phyloP scores from a whole-genome alignment of 208 protist genomes.

The Leptomonas seymouri region DNA sequence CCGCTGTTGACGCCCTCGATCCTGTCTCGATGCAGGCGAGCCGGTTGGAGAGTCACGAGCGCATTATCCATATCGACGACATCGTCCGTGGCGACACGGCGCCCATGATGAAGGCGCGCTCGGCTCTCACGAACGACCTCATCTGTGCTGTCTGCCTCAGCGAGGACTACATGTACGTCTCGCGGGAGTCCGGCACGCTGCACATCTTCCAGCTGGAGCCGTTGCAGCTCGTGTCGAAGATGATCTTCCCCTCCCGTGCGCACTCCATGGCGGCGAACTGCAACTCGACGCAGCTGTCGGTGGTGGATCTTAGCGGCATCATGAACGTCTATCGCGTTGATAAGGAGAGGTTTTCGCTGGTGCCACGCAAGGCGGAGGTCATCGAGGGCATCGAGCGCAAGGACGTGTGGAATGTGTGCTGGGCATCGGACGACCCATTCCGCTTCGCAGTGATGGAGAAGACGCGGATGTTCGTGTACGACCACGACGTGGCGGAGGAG shows the following conservation, averaged over 20 bases:
- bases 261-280: slow-evolving; percentile 92
- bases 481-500: slow-evolving; percentile 89
- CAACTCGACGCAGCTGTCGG: slow-evolving; percentile 81
- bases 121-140: slow-evolving; percentile 89
- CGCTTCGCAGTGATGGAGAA: slow-evolving; percentile 96
- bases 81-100: slow-evolving; percentile 71
- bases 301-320: slow-evolving; percentile 93
- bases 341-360: slow-evolving; percentile 54
- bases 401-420: slow-evolving; percentile 95
- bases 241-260: slow-evolving; percentile 74
- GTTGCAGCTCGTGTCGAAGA: slow-evolving; percentile 82
- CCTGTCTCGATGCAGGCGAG: slow-evolving; percentile 84
- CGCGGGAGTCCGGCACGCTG: slow-evolving; percentile 89
- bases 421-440: slow-evolving; percentile 93
- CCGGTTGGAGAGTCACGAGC: slow-evolving; percentile 66
- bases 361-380: slow-evolving; percentile 60
- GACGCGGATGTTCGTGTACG: slow-evolving; percentile 94
- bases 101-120: slow-evolving; percentile 49
- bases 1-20: slow-evolving; percentile 79
- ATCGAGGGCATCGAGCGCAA: slow-evolving; percentile 90
- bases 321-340: slow-evolving; percentile 75
- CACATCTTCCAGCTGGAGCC: slow-evolving; percentile 91
- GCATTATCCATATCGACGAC: slow-evolving; percentile 94
- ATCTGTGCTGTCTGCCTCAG: slow-evolving; percentile 90
- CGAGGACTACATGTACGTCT: slow-evolving; percentile 83